phyloP scores from a whole-genome alignment of 768 basidiomycete genomes.

The Suillus paluster region DNA sequence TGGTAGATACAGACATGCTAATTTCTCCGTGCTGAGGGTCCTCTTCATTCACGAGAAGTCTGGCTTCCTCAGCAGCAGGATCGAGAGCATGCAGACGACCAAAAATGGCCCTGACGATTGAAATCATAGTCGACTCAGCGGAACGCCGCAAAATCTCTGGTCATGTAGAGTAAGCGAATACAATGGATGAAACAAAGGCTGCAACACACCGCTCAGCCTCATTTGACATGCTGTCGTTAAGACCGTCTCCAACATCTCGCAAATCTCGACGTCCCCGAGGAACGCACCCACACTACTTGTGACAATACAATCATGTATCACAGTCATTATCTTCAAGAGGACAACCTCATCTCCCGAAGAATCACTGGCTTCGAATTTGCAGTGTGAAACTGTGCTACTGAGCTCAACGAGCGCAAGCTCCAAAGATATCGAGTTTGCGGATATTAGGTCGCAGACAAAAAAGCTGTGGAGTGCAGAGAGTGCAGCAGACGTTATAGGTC shows the following conservation, averaged over 20 bases:
- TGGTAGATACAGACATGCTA: conserved; percentile 59
- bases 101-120: conserved; percentile 84
- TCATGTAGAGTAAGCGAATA: conserved; percentile 20
- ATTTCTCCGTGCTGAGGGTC: conserved; percentile 60
- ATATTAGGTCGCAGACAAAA: conserved; percentile 79
- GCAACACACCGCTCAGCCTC: conserved; percentile 83
- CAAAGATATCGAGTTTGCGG: conserved; percentile 55
- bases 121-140: conserved; percentile 89
- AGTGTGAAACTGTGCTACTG: conserved; percentile 89
- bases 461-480: conserved; percentile 88
- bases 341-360: conserved; percentile 98
- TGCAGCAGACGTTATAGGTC: conserved; percentile 95
- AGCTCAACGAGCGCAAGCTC: conserved; percentile 77
- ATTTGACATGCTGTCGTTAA: conserved; percentile 97
- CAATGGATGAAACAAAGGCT: conserved; percentile 10
- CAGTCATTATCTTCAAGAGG: conserved; percentile 85
- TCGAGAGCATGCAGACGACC: conserved; percentile 69
- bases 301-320: conserved; percentile 85
- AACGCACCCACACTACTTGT: conserved; percentile 62
- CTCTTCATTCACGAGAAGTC: conserved; percentile 53
- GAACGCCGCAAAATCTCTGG: conserved; percentile 86
- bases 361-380: conserved; percentile 97
- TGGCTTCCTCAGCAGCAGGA: conserved; percentile 69
- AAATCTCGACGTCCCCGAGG: conserved; percentile 92
- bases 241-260: conserved; percentile 98